Conservation (phyloP, 2,329 filamentous ascomycete genomes). For the Penicillium sp. region DNA sequence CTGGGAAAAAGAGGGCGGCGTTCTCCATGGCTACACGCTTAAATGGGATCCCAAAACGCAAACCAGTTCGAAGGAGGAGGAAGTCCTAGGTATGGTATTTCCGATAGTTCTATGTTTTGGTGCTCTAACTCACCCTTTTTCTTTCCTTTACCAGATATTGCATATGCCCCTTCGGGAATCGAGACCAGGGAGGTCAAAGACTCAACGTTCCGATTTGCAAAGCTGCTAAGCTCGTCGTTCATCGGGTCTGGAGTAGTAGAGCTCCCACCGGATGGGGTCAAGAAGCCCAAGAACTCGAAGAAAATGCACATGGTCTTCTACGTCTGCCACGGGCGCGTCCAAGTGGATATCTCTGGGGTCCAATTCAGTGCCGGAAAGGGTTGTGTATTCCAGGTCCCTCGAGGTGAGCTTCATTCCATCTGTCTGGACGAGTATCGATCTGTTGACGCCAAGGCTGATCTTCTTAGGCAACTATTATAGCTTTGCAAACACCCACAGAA, state of each 20-base stretch:
- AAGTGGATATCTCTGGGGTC: slow-evolving; percentile 60
- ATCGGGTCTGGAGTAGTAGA: slow-evolving; percentile 90
- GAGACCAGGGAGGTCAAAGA: slow-evolving; percentile 56
- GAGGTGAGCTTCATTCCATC: slow-evolving; percentile 61
- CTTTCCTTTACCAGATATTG: slow-evolving; percentile 50
- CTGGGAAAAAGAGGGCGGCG: slow-evolving; percentile 45
- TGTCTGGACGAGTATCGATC: neutral
- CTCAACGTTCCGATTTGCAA: slow-evolving; percentile 80
- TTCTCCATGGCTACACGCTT: slow-evolving; percentile 44
- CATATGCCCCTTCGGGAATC: slow-evolving; percentile 56
- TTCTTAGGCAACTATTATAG: slow-evolving; percentile 82
- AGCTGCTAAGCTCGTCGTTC: slow-evolving; percentile 78
- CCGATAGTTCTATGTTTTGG: neutral
- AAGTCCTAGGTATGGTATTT: slow-evolving; percentile 37
- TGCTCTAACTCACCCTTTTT: slow-evolving; percentile 3
- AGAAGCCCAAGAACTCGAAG: slow-evolving; percentile 84
- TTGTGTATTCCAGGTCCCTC: slow-evolving; percentile 89
- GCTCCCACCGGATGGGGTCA: slow-evolving; percentile 74
- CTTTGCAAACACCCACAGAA: slow-evolving; percentile 74
- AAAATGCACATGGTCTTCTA: slow-evolving; percentile 99
- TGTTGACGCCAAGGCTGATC: neutral
- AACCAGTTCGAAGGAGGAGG: slow-evolving; percentile 37
- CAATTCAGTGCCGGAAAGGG: slow-evolving; percentile 79
- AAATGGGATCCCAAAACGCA: slow-evolving; percentile 44
- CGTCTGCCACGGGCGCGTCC: slow-evolving; percentile 75